Evolutionary conservation across 805 yeast species (phyloP), one percentile per base, ranked within the genome.

Genomic region (Sugiyamaella lignohabitans): DNA sequence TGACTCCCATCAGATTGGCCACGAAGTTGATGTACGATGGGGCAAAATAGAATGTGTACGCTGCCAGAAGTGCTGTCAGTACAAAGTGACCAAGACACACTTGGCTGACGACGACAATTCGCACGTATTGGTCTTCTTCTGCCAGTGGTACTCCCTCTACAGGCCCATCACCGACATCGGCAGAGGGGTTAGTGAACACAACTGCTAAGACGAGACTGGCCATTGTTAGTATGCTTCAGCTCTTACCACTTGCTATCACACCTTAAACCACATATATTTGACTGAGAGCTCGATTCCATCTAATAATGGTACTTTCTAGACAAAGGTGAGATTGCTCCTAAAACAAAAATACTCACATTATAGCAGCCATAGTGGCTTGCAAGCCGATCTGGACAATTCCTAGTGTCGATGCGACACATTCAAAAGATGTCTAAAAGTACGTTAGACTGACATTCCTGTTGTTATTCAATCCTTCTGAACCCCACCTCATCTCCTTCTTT

Each of bases 341-440:
- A n/a, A n/a, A n/a, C n/a, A n/a, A n/a, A n/a, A n/a, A n/a, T n/a
- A n/a, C n/a, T n/a, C n/a, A n/a, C n/a, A 84, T 80, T 53, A 77
- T 47, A 5, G 76, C 63, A 36, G 84, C 84, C 54, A 83, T 78
- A 3, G 70, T 47, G 19, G 82, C 71, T 59, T 85, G 91, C 3
- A 74, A 58, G 0, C 78, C 78, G 35, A 85, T 82, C 58, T 84
- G 94, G 14, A 80, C 53, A 35, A 85, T 65, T 16, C 84, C 84
- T 29, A 84, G 56, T 44, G 81, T 82, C 2, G 87, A 77, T 55
- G 78, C 79, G 35, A 79, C 54, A 59, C 93, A 85, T 55, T 82
- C 80, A 81, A 61, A 19, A 32, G 35, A 5, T 2, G 47, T 18
- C 46, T 27, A n/a, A n/a, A n/a, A n/a, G n/a, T n/a, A n/a, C n/a